Percentiles rank a stretch among this genome's conserved stretches.
Conservation (phyloP, 805 yeast species). For the Brettanomyces anomalus region DNA sequence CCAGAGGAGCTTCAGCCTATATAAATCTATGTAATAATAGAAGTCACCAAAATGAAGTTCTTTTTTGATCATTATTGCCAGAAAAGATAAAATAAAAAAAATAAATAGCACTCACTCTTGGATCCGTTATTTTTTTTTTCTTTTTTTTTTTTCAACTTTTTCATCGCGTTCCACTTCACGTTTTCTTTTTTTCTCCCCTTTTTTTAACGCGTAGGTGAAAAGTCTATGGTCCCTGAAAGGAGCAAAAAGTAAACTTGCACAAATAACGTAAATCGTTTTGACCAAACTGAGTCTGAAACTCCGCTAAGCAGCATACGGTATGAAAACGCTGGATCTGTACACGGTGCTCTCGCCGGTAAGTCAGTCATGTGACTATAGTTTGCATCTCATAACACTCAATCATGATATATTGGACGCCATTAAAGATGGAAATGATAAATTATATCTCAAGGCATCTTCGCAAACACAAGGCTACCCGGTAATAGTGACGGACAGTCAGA, state of each 20-base stretch:
- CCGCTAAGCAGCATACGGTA: not conserved
- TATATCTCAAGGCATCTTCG: constrained; percentile 14
- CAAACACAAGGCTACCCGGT: constrained; percentile 33
- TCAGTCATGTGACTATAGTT: constrained; percentile 13
- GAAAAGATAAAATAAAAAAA: no score
- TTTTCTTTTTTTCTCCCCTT: not conserved
- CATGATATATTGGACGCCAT: constrained; percentile 37
- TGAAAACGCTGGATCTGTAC: constrained; percentile 18
- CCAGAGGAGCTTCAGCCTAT: not conserved
- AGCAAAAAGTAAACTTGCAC: no score
- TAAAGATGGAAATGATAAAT: constrained; percentile 11
- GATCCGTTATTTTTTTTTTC: no score
- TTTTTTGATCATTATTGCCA: no score
- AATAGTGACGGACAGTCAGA: constrained; percentile 46
- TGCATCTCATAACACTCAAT: constrained; percentile 44
- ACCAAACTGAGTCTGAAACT: not conserved
- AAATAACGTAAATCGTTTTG: no score
- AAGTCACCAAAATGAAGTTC: not conserved
- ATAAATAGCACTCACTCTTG: no score
- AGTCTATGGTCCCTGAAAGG: no score
- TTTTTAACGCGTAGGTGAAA: not conserved
- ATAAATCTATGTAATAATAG: not conserved
- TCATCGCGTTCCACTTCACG: not conserved
- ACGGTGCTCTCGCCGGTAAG: constrained; percentile 14
- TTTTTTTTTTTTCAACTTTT: no score